phyloP scores from a whole-genome alignment of 2,329 filamentous ascomycete species.

The Phoma sp. region DNA sequence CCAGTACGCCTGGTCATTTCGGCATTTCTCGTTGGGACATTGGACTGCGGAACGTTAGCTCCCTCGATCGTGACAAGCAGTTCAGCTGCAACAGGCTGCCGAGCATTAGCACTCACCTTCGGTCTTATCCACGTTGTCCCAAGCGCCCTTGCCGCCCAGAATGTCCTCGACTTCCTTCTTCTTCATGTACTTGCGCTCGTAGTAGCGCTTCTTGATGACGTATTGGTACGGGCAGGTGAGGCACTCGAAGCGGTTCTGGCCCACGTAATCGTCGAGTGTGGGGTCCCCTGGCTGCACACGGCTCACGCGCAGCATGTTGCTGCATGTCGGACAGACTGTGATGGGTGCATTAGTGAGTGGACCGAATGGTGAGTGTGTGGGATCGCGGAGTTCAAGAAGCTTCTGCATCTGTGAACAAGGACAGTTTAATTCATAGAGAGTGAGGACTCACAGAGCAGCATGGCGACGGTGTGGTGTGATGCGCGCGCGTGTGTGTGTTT shows the following conservation, averaged over 20 bases:
- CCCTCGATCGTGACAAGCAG: neutral
- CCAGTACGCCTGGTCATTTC: slow-evolving; percentile 85
- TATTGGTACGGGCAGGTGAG: slow-evolving; percentile 94
- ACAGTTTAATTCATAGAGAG: neutral
- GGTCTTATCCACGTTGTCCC: slow-evolving; percentile 89
- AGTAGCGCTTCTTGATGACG: slow-evolving; percentile 78
- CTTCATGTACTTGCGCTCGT: slow-evolving; percentile 79
- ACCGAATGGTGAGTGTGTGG: too few species aligned
- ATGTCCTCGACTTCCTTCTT: slow-evolving; percentile 89
- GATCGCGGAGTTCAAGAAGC: neutral
- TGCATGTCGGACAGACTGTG: slow-evolving; percentile 78
- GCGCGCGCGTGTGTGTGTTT: neutral
- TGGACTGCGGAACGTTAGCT: slow-evolving; percentile 60
- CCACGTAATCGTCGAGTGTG: slow-evolving; percentile 44
- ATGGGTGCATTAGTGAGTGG: neutral
- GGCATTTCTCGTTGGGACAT: slow-evolving; percentile 81
- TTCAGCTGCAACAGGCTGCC: too few species aligned
- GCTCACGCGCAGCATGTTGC: slow-evolving; percentile 81
- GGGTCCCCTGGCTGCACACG: slow-evolving; percentile 50
- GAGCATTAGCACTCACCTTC: slow-evolving; percentile 52
- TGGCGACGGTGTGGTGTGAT: slow-evolving; percentile 41
- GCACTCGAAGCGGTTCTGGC: slow-evolving; percentile 86
- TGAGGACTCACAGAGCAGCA: slow-evolving; percentile 68
- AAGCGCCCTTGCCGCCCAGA: slow-evolving; percentile 84
- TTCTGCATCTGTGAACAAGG: neutral